Base-by-base conservation (phyloP, 1,284 basidiomycete genomes). In the Ganoderma boninense region DNA sequence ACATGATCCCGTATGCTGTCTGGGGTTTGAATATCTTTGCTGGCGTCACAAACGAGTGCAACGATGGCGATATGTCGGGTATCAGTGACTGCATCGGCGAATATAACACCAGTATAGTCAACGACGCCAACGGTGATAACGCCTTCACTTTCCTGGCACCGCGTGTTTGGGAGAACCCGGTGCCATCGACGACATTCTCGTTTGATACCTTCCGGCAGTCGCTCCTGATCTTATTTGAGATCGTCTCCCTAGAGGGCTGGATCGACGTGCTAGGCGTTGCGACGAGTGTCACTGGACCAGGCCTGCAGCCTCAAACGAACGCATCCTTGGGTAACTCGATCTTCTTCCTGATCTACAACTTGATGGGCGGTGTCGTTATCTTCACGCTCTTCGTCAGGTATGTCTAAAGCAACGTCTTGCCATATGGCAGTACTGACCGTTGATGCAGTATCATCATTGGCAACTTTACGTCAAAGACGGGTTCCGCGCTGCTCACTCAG, bases 21-120 rank as follows among this genome's bases (percentile, higher is more conserved):
- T 99, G 97, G 97, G 97, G 97, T 6, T 89, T 97, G 70, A 98
- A 97, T 77, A 94, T 99, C 79, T 99, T 99, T 81, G 86, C 92
- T 0, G 96, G 96, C 8, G 83, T 92, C 70, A 90, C 97, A 82
- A 96, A 94, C 80, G 81, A 85, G 61, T 99, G 97, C 85, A 99
- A 96, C 78, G 97, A 99, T 78, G 79, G 69, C 20, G 80, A 79
- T 64, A 90, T 87, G 1, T 76, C 82, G 42, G 92, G 89, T 4
- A 86, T 91, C 43, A 77, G 78, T 10, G 87, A 92, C 43, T 99
- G 97, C 77, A 83, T 89, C 32, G 90, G 90, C 76, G 97, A 98
- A 82, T 98, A 88, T 80, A 66, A 69, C 4, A 70, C 62, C 8
- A 80, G 85, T 23, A 91, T 89, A 73, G 88, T 87, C 3, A 82